These are phyloP conservation scores for Ceratobasidium sp. DNA, from an alignment of 1,284 basidiomycete species.

Conservation along the genomic window DNA sequence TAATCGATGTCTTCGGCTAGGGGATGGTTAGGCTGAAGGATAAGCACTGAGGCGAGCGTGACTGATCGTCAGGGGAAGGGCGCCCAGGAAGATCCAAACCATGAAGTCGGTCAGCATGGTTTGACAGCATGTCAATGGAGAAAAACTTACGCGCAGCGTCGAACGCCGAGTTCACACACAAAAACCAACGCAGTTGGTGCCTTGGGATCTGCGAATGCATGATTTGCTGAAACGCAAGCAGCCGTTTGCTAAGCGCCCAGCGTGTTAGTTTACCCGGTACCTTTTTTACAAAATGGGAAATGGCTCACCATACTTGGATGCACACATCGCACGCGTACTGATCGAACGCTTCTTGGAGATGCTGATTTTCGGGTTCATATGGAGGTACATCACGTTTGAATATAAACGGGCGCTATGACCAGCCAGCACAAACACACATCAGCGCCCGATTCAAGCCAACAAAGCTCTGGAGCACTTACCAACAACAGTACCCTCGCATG, in stretches of 20 bases:
- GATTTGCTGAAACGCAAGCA: slow-evolving; percentile 32
- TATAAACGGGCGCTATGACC: slow-evolving; percentile 22
- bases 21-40: slow-evolving; percentile 33
- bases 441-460: not conserved
- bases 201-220: slow-evolving; percentile 34
- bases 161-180: slow-evolving; percentile 33
- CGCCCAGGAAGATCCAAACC: not conserved
- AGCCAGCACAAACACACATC: not conserved
- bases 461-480: slow-evolving; percentile 5
- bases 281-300: not conserved
- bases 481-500: slow-evolving; percentile 25
- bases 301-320: slow-evolving; percentile 35
- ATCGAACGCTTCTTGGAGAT: slow-evolving; percentile 19
- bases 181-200: slow-evolving; percentile 36
- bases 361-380: slow-evolving; percentile 6
- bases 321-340: slow-evolving; percentile 39
- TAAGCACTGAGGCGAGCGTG: slow-evolving; percentile 30
- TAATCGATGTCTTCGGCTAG: slow-evolving; percentile 39
- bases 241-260: slow-evolving; percentile 12
- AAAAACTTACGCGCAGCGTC: slow-evolving; percentile 30
- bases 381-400: slow-evolving; percentile 32
- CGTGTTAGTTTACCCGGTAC: not conserved
- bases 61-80: not conserved
- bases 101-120: not conserved
- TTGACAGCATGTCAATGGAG: not conserved